These are phyloP conservation scores for Rhodotorula sp. DNA, from an alignment of 1,284 basidiomycete genomes.

Conservation along the genomic window DNA sequence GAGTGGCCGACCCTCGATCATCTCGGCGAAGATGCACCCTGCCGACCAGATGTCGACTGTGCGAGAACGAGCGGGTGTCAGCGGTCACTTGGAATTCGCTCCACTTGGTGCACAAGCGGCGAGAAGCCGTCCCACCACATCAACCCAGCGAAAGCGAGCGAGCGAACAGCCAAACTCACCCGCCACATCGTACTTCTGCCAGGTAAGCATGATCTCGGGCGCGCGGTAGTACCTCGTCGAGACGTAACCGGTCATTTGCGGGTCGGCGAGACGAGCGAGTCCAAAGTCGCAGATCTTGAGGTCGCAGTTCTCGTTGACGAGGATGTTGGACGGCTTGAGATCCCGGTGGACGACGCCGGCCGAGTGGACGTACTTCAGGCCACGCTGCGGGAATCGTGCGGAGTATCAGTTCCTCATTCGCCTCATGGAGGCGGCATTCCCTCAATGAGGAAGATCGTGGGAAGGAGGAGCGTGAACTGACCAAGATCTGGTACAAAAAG, in stretches of 20 bases:
- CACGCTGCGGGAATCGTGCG: slow-evolving; percentile 56
- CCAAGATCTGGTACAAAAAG: slow-evolving; percentile 95
- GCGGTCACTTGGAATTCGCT: slow-evolving; percentile 18
- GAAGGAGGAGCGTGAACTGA: slow-evolving; percentile 55
- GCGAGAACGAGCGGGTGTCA: too few relatives aligned
- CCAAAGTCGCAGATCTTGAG: slow-evolving; percentile 99
- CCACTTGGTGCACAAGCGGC: neutral
- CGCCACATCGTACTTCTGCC: slow-evolving; percentile 99
- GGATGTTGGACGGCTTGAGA: slow-evolving; percentile 98
- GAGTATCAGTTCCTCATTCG: neutral
- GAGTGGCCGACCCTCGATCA: slow-evolving; percentile 97
- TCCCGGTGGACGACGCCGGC: slow-evolving; percentile 99
- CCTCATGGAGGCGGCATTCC: neutral
- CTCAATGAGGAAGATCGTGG: neutral
- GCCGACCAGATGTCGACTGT: slow-evolving; percentile 96
- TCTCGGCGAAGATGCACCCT: slow-evolving; percentile 99
- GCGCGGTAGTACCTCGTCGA: slow-evolving; percentile 98
- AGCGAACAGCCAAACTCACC: slow-evolving; percentile 48
- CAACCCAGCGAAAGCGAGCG: neutral
- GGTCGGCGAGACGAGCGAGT: slow-evolving; percentile 86
- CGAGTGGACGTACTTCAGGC: slow-evolving; percentile 98
- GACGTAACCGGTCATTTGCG: slow-evolving; percentile 99
- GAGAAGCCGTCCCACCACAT: neutral
- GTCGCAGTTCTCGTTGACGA: slow-evolving; percentile 99
- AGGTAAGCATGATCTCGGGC: slow-evolving; percentile 99